Evolutionary conservation across 2,329 filamentous ascomycete species (phyloP).

Genomic region (Thielaviopsis populi): DNA sequence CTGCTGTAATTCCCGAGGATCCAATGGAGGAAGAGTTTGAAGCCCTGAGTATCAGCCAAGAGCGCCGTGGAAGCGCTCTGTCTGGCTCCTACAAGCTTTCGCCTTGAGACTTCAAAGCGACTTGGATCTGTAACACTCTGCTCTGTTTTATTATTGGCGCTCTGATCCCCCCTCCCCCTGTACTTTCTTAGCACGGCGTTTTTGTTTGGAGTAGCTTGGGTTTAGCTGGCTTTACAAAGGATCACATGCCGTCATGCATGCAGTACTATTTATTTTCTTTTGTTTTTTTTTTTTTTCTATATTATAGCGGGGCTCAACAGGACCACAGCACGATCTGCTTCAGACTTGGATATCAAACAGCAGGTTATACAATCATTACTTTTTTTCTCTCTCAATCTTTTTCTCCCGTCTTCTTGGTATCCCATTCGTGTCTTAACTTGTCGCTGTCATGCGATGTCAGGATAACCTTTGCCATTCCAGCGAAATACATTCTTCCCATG

Average conservation of each 20-base stretch:
- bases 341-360: background rate
- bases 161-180: background rate
- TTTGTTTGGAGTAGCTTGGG: background rate
- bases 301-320: background rate
- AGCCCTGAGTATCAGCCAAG: background rate
- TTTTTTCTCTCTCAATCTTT: too few relatives aligned
- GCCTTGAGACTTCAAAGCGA: background rate
- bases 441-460: background rate
- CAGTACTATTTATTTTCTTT: background rate
- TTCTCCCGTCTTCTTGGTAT: background rate
- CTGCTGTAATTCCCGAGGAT: constrained; percentile 14
- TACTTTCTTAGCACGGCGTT: background rate
- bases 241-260: background rate
- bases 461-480: background rate
- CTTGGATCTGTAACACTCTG: background rate
- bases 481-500: background rate
- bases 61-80: constrained; percentile 7
- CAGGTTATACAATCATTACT: background rate
- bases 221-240: background rate
- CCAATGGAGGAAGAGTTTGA: constrained; percentile 13
- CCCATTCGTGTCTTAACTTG: background rate
- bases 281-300: background rate
- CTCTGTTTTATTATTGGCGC: background rate
- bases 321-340: constrained; percentile 1
- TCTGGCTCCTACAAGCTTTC: constrained; percentile 13